These are phyloP conservation scores for Ceriops tagal DNA, from an alignment of 345 rosid genomes.

Conservation along the genomic window DNA sequence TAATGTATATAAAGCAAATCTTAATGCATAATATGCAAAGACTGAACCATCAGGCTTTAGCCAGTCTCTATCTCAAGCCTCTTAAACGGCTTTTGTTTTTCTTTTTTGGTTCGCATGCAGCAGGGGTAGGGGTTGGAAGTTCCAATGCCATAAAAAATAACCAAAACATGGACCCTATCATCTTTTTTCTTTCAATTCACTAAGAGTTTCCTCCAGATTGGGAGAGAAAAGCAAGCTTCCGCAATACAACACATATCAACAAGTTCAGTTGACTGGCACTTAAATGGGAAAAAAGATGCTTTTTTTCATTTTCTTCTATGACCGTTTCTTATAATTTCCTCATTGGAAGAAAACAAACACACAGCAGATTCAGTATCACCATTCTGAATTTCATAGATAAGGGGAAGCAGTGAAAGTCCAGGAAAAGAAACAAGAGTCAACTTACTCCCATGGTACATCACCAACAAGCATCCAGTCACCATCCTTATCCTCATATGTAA, in stretches of 20 bases:
- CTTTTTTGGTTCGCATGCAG: too few relatives aligned
- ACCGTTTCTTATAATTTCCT: background rate
- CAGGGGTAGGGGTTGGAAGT: too few relatives aligned
- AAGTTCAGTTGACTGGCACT: too few relatives aligned
- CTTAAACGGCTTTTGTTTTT: too few relatives aligned
- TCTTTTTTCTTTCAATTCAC: too few relatives aligned
- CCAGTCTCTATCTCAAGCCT: too few relatives aligned
- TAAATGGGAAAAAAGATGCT: too few relatives aligned
- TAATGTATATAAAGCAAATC: background rate
- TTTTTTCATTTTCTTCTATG: background rate
- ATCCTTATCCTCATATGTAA: slow-evolving; percentile 89
- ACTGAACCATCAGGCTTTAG: background rate
- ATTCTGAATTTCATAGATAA: background rate
- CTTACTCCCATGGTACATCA: slow-evolving; percentile 98
- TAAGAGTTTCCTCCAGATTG: too few relatives aligned
- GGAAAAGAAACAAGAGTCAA: slow-evolving; percentile 6
- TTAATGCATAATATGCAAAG: background rate
- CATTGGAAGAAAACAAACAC: background rate
- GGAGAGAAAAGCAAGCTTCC: too few relatives aligned
- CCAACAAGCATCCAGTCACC: slow-evolving; percentile 97
- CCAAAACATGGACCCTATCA: too few relatives aligned
- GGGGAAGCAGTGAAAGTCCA: background rate
- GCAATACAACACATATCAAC: too few relatives aligned
- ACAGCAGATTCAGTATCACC: background rate
- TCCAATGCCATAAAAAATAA: too few relatives aligned